Evolutionary conservation across 1,284 basidiomycete genomes (phyloP).

Genomic region (Moesziomyces sp.): DNA sequence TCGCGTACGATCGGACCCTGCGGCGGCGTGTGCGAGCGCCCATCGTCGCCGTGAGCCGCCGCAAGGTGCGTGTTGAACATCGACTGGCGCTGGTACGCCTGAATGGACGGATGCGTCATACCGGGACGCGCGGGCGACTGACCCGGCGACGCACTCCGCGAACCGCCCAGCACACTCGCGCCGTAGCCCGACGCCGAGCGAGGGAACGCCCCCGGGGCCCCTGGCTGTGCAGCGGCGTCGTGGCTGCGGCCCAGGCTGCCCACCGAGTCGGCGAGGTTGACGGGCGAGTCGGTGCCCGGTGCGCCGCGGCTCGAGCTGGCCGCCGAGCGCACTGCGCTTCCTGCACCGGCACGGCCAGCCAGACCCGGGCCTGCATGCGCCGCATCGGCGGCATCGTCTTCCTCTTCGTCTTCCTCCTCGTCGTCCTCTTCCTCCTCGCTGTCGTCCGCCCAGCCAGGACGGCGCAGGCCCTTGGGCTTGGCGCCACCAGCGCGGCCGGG

Average conservation of each 20-base stretch:
- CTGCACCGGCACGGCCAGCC: not conserved
- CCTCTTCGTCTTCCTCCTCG: constrained; percentile 63
- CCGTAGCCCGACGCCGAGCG: constrained; percentile 34
- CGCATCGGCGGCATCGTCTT: constrained; percentile 52
- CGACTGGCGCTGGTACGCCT: constrained; percentile 48
- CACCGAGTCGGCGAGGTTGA: constrained; percentile 31
- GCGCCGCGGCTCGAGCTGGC: constrained; percentile 30
- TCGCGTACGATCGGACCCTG: constrained; percentile 34
- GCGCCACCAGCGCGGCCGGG: constrained; percentile 48
- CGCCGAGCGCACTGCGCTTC: constrained; percentile 15
- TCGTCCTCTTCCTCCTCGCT: constrained; percentile 55
- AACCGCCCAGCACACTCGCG: constrained; percentile 14
- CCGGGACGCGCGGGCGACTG: constrained; percentile 28
- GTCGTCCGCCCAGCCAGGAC: constrained; percentile 53
- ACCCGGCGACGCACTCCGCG: constrained; percentile 35
- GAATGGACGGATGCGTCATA: constrained; percentile 36
- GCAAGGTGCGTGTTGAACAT: constrained; percentile 56
- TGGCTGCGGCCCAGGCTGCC: constrained; percentile 32
- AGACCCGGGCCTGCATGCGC: constrained; percentile 12
- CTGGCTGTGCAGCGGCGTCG: constrained; percentile 8
- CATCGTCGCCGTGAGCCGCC: constrained; percentile 50
- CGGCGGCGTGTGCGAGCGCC: constrained; percentile 49
- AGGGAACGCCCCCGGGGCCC: constrained; percentile 15
- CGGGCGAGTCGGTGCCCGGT: constrained; percentile 28
- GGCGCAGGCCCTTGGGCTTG: constrained; percentile 43